Percentiles rank a stretch among this genome's conserved stretches.
Evolutionary conservation across 257 asterid species (phyloP).

Genomic region (Penstemon barbatus): DNA sequence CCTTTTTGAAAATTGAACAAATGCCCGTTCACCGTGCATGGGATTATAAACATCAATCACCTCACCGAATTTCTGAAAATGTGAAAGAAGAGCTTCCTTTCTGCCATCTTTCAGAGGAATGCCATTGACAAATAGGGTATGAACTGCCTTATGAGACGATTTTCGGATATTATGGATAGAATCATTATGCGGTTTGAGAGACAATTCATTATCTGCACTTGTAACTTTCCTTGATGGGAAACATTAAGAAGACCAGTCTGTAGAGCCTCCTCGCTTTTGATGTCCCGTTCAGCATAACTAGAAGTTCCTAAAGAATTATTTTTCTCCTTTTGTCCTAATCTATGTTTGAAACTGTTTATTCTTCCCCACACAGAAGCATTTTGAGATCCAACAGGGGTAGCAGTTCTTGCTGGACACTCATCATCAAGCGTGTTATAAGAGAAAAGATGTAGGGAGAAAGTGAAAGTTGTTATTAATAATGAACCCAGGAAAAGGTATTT

Average conservation of each 20-base stretch:
- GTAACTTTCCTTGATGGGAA: slow-evolving; percentile 42
- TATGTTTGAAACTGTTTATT: slow-evolving; percentile 50
- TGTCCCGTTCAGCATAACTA: slow-evolving; percentile 41
- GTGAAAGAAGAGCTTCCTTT: slow-evolving; percentile 83
- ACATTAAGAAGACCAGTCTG: slow-evolving; percentile 37
- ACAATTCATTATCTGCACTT: slow-evolving; percentile 47
- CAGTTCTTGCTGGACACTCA: slow-evolving; percentile 42
- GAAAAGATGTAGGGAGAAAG: too few species aligned
- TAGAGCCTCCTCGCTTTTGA: slow-evolving; percentile 39
- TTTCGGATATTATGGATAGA: slow-evolving; percentile 52
- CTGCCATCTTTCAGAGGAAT: slow-evolving; percentile 85
- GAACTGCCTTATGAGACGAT: slow-evolving; percentile 72
- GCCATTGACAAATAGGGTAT: slow-evolving; percentile 75
- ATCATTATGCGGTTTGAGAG: slow-evolving; percentile 50
- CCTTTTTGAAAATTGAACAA: slow-evolving; percentile 84
- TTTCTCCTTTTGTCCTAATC: slow-evolving; percentile 49
- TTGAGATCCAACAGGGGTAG: slow-evolving; percentile 52
- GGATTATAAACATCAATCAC: slow-evolving; percentile 82
- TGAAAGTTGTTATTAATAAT: too few species aligned
- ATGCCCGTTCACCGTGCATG: slow-evolving; percentile 66
- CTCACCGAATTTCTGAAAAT: slow-evolving; percentile 91
- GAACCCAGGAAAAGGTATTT: too few species aligned
- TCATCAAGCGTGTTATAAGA: too few species aligned
- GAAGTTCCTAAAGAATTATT: slow-evolving; percentile 46
- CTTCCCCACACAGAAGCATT: slow-evolving; percentile 80